Evolutionary conservation across 768 basidiomycete species (phyloP).

Genomic region (Macrocybe gigantea): DNA sequence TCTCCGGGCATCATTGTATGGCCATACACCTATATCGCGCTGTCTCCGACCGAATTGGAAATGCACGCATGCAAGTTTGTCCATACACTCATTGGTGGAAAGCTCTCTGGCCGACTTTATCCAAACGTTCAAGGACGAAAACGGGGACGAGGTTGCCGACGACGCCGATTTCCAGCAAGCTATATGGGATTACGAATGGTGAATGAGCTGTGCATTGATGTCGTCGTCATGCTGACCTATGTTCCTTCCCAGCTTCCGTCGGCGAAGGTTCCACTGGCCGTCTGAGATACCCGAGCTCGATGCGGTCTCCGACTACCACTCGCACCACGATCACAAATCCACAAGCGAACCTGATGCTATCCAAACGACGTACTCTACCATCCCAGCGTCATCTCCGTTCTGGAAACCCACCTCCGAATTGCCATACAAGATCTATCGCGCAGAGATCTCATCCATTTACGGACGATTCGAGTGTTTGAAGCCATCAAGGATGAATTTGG

Average conservation of each 20-base stretch:
- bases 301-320: slow-evolving; percentile 11
- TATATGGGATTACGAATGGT: slow-evolving; percentile 59
- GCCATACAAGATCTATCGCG: slow-evolving; percentile 4
- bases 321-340: slow-evolving; percentile 6
- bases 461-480: slow-evolving; percentile 46
- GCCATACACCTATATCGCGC: slow-evolving; percentile 49
- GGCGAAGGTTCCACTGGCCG: slow-evolving; percentile 67
- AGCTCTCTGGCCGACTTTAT: slow-evolving; percentile 50
- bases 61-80: slow-evolving; percentile 71
- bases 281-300: slow-evolving; percentile 32
- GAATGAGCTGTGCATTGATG: slow-evolving; percentile 16
- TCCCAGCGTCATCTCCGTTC: slow-evolving; percentile 14
- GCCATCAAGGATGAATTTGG: slow-evolving; percentile 15
- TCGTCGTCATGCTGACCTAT: slow-evolving; percentile 1
- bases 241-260: slow-evolving; percentile 46
- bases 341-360: slow-evolving; percentile 7
- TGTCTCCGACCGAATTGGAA: slow-evolving; percentile 56
- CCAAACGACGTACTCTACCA: slow-evolving; percentile 11
- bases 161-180: slow-evolving; percentile 32
- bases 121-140: slow-evolving; percentile 27
- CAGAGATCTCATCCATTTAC: slow-evolving; percentile 42
- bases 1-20: slow-evolving; percentile 59
- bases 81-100: slow-evolving; percentile 61
- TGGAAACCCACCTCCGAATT: slow-evolving; percentile 3
- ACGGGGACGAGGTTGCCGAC: slow-evolving; percentile 25